These are phyloP conservation scores for Collybiopsis luxurians DNA, from an alignment of 768 basidiomycete species.

Conservation along the genomic window DNA sequence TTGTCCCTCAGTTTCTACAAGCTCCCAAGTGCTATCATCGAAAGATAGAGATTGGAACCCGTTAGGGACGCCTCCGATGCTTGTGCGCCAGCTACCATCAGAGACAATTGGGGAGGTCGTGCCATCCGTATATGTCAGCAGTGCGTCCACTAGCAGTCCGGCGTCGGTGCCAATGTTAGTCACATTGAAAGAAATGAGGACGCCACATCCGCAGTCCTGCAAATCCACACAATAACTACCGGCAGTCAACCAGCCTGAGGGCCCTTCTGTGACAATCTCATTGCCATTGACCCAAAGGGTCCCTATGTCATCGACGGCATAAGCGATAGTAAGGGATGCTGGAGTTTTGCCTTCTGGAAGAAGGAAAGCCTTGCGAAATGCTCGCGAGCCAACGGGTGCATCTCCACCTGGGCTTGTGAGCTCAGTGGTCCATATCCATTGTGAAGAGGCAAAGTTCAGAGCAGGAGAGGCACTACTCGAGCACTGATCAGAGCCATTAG, in stretches of 20 bases:
- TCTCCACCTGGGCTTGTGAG: no score
- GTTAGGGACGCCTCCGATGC: no score
- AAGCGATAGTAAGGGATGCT: slow-evolving; percentile 17
- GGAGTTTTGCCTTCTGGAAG: slow-evolving; percentile 24
- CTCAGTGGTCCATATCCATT: no score
- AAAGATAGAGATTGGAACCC: no score
- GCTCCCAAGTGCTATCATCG: no score
- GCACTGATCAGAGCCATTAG: not conserved
- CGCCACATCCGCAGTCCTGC: slow-evolving; percentile 6
- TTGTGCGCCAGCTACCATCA: no score
- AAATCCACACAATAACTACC: slow-evolving; percentile 20
- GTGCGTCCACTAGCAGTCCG: slow-evolving; percentile 20
- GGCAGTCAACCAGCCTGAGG: slow-evolving; percentile 10
- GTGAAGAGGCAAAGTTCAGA: not conserved
- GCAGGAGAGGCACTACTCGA: not conserved
- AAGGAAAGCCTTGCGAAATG: no score
- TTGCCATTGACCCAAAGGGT: slow-evolving; percentile 26
- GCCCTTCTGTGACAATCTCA: slow-evolving; percentile 18
- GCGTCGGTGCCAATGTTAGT: slow-evolving; percentile 20
- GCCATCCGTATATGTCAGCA: slow-evolving; percentile 24
- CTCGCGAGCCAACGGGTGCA: no score
- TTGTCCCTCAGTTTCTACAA: slow-evolving; percentile 12
- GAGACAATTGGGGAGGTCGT: slow-evolving; percentile 18
- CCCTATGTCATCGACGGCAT: slow-evolving; percentile 26
- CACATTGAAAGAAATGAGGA: slow-evolving; percentile 24